Percentiles rank a stretch among this genome's conserved stretches.
phyloP scores from a whole-genome alignment of 164 flowering plant species.

The Cinnamomum chago region DNA sequence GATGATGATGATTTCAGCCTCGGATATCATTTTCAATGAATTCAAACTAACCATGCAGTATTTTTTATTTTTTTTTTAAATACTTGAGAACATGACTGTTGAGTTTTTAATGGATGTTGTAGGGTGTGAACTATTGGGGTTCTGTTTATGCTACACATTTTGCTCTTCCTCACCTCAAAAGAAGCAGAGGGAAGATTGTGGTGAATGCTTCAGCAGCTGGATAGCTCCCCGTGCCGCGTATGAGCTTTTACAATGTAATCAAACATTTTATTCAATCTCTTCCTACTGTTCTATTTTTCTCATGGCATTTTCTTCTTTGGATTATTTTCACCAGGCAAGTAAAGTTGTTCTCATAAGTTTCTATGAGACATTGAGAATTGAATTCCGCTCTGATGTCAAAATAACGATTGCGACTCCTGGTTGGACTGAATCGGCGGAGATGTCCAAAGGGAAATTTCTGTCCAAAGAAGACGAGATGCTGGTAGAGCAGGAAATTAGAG shows the following conservation, averaged over 20 bases:
- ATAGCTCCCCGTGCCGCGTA: conserved; percentile 38
- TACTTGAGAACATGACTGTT: no score
- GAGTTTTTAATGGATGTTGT: background rate
- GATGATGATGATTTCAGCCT: no score
- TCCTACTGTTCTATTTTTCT: no score
- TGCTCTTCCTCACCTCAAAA: conserved; percentile 48
- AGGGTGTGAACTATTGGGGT: conserved; percentile 70
- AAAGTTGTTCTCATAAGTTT: conserved; percentile 13
- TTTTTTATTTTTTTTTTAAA: no score
- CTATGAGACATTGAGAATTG: conserved; percentile 16
- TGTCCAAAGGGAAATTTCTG: conserved; percentile 11
- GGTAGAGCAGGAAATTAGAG: conserved; percentile 9
- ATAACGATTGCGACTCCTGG: conserved; percentile 16
- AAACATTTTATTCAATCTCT: background rate
- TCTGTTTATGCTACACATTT: conserved; percentile 37
- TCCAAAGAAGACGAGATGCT: conserved; percentile 5
- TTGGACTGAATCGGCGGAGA: conserved; percentile 13
- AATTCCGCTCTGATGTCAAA: conserved; percentile 7
- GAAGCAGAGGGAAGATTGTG: conserved; percentile 42
- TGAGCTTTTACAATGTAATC: conserved; percentile 40
- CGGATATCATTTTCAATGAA: no score
- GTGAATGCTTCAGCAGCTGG: conserved; percentile 33
- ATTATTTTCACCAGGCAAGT: conserved; percentile 9
- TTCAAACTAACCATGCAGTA: no score
- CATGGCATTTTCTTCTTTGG: background rate